Percentiles rank a stretch among this genome's conserved stretches.
Evolutionary conservation across 768 basidiomycete genomes (phyloP).

Genomic region (Leucocoprinus birnbaumii): DNA sequence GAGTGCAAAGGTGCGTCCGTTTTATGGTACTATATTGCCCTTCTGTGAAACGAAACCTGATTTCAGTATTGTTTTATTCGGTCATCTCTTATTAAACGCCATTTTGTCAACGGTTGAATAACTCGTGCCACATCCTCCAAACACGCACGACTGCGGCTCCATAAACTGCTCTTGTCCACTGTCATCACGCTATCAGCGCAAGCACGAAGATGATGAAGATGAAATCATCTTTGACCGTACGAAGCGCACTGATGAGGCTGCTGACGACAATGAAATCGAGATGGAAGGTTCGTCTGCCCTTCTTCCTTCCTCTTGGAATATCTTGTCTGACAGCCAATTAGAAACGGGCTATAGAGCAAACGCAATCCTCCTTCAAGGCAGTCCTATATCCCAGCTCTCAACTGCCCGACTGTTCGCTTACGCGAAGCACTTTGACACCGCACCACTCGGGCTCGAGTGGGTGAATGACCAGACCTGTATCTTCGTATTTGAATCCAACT

Average conservation of each 20-base stretch:
- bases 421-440: constrained; percentile 71
- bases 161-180: background rate
- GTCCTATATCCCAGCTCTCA: constrained; percentile 71
- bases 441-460: constrained; percentile 82
- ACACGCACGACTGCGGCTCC: background rate
- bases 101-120: no score
- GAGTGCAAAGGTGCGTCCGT: constrained; percentile 69
- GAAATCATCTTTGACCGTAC: constrained; percentile 14
- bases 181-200: constrained; percentile 46
- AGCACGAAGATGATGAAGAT: constrained; percentile 32
- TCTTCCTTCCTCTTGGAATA: background rate
- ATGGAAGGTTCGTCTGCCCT: constrained; percentile 27
- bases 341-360: constrained; percentile 53
- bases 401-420: constrained; percentile 81
- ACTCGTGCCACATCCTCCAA: no score
- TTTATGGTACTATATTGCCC: constrained; percentile 28
- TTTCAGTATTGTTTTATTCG: constrained; percentile 25
- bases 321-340: constrained; percentile 16
- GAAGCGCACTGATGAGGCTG: constrained; percentile 3
- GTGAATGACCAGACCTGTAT: constrained; percentile 82
- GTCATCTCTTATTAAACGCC: no score
- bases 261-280: constrained; percentile 32
- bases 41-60: constrained; percentile 42
- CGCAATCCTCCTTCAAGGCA: constrained; percentile 70
- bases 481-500: constrained; percentile 63